These are phyloP conservation scores for Sporodiniella umbellata DNA, from an alignment of 371 early-diverging fungal genomes.

Conservation along the genomic window DNA sequence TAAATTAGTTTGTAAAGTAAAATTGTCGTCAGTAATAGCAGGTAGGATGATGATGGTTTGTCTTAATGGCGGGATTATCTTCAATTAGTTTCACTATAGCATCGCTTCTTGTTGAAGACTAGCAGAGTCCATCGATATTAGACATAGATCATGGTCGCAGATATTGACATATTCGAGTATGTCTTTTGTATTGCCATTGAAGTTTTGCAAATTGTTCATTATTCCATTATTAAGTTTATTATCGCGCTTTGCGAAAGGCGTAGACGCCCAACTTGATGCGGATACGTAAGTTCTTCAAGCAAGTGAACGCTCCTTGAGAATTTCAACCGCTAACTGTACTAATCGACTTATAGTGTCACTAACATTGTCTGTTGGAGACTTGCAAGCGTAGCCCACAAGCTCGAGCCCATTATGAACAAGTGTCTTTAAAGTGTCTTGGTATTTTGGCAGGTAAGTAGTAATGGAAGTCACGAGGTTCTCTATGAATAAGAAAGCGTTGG, in stretches of 20 bases:
- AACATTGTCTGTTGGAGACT: constrained; percentile 4
- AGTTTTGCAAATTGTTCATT: constrained; percentile 4
- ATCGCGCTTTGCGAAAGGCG: constrained; percentile 4
- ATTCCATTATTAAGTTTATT: constrained; percentile 2
- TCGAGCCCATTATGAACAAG: constrained; percentile 7
- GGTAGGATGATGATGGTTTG: too few relatives aligned
- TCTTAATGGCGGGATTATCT: constrained; percentile 1
- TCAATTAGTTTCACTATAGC: constrained; percentile 1
- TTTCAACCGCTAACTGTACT: constrained; percentile 6
- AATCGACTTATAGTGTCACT: constrained; percentile 4
- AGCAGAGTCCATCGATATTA: constrained; percentile 1
- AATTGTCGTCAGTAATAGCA: too few relatives aligned
- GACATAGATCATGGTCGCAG: not conserved
- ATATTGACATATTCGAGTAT: not conserved
- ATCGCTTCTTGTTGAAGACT: not conserved
- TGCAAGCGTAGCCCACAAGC: constrained; percentile 7
- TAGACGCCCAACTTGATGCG: constrained; percentile 8
- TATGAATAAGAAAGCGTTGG: constrained; percentile 9
- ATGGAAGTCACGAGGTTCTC: constrained; percentile 10
- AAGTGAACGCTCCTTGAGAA: constrained; percentile 11
- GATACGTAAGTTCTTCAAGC: constrained; percentile 11
- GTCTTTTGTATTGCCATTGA: constrained; percentile 7
- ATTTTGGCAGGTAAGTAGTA: constrained; percentile 8
- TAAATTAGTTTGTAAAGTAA: too few relatives aligned
- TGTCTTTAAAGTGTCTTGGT: constrained; percentile 13